Base-by-base conservation (phyloP, 495 filamentous ascomycete species). In the Friedmanniomyces simplex region DNA sequence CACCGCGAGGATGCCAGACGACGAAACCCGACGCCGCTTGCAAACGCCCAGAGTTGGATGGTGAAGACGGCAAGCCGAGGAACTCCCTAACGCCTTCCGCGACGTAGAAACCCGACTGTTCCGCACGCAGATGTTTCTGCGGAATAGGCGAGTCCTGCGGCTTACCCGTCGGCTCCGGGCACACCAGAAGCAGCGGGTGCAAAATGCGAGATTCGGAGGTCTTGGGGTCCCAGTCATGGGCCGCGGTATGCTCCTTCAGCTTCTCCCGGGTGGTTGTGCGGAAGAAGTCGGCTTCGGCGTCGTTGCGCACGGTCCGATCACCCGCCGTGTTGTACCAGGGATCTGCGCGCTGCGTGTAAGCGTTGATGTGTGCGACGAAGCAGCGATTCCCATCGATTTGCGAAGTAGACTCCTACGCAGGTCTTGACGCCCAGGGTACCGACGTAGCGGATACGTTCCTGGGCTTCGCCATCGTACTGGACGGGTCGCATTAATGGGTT, bases 301-400 rank as follows among this genome's bases (percentile, higher is more conserved):
- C 43, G 43, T 47, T n/a, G 7, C 7, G 21, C 6, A 47, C 18
- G 18, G 18, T n/a, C n/a, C n/a, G n/a, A n/a, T n/a, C n/a, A n/a
- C n/a, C n/a, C n/a, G 43, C 14, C 13, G 43, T n/a, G 43, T 22
- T n/a, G 10, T 8, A n/a, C 43, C 21, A 8, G n/a, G n/a, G n/a
- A n/a, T 47, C 14, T 6, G 11, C 7, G 11, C 25, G 10, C 7
- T 50, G 5, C 11, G 11, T 25, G 10, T 32, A 11, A 20, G 48
- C 50, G 54, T 56, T 56, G 54, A 56, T 56, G 30, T 56, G 43
- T 22, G 54, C 43, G n/a, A 49, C 3, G 43, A 56, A 56, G 54
- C 54, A 56, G 4, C 25, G 20, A 8, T 49, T 56, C 8, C 32
- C 28, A 24, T 56, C 41, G 41, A 56, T 28, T 3, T n/a, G 42